A percentile compares a stretch with the other conserved stretches of the same genome.
phyloP scores from a whole-genome alignment of 208 protist species.

The Leishmania amazonensis region DNA sequence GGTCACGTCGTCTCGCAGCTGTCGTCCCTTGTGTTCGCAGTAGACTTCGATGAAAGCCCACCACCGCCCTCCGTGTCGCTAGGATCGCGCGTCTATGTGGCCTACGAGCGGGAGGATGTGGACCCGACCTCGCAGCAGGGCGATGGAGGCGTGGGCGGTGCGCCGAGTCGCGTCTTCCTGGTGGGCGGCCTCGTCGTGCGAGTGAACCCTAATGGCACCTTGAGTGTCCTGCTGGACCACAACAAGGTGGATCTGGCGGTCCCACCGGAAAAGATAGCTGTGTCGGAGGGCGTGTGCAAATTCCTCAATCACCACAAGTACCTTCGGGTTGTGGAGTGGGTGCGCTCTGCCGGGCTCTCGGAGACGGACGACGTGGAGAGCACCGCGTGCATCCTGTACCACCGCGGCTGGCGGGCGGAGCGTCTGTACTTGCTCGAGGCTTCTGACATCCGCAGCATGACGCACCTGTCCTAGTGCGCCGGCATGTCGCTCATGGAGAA shows the following conservation, averaged over 20 bases:
- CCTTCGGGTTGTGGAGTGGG: constrained; percentile 73
- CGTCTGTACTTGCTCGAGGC: constrained; percentile 83
- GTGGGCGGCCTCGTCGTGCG: constrained; percentile 76
- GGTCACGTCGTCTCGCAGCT: constrained; percentile 78
- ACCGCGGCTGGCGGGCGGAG: constrained; percentile 81
- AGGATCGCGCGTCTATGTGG: constrained; percentile 56
- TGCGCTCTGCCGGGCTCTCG: constrained; percentile 70
- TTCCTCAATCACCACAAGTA: constrained; percentile 51
- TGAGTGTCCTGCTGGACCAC: constrained; percentile 82
- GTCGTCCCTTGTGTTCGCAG: constrained; percentile 67
- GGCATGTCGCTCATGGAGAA: constrained; percentile 88
- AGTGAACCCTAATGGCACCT: constrained; percentile 79
- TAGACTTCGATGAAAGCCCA: constrained; percentile 43
- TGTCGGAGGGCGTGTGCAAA: constrained; percentile 64
- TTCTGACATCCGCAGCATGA: constrained; percentile 62
- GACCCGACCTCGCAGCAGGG: background rate
- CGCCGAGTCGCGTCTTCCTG: constrained; percentile 25
- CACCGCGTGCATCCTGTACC: constrained; percentile 79
- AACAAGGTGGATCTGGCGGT: constrained; percentile 80
- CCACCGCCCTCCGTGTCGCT: constrained; percentile 30
- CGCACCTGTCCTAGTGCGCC: constrained; percentile 73
- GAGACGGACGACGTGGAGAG: constrained; percentile 46
- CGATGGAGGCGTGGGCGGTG: background rate
- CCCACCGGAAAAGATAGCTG: constrained; percentile 66
- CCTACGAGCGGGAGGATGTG: constrained; percentile 41